phyloP scores from a whole-genome alignment of 176 grass and related monocot species.

The Musa acuminata region DNA sequence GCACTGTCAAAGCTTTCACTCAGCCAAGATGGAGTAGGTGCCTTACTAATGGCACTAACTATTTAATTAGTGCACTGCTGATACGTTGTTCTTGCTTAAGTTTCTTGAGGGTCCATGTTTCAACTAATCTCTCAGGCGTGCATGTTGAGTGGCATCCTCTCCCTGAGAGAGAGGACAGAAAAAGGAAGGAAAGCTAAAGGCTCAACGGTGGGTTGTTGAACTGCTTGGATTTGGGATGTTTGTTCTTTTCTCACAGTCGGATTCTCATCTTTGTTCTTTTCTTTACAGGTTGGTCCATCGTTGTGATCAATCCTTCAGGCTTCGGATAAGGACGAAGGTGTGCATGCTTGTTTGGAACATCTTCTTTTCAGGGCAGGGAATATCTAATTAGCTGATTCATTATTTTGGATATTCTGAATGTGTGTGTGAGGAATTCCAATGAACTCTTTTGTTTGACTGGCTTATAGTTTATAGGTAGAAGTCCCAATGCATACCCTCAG shows the following conservation, averaged over 20 bases:
- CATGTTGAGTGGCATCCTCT: not conserved
- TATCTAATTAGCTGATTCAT: too few relatives aligned
- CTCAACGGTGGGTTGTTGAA: constrained; percentile 3
- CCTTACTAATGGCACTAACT: not conserved
- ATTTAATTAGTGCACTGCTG: not conserved
- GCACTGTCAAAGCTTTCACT: not conserved
- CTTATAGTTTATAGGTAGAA: too few relatives aligned
- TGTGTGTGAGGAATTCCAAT: too few relatives aligned
- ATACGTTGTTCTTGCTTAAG: not conserved
- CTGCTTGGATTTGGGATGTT: not conserved
- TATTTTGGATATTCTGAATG: too few relatives aligned
- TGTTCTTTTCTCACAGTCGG: not conserved
- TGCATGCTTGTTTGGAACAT: too few relatives aligned
- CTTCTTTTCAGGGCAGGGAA: too few relatives aligned
- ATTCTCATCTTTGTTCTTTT: not conserved
- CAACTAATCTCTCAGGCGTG: not conserved
- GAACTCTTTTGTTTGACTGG: too few relatives aligned
- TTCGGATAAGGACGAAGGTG: too few relatives aligned
- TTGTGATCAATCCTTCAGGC: too few relatives aligned
- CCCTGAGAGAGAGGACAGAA: too few relatives aligned
- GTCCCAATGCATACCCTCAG: too few relatives aligned
- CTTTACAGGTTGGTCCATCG: not conserved
- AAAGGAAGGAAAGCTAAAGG: not conserved
- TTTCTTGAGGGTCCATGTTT: constrained; percentile 2
- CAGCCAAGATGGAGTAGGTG: not conserved